Evolutionary conservation across 768 basidiomycete genomes (phyloP), one percentile per base, ranked within the genome.

Genomic region (Termitomyces sp.): DNA sequence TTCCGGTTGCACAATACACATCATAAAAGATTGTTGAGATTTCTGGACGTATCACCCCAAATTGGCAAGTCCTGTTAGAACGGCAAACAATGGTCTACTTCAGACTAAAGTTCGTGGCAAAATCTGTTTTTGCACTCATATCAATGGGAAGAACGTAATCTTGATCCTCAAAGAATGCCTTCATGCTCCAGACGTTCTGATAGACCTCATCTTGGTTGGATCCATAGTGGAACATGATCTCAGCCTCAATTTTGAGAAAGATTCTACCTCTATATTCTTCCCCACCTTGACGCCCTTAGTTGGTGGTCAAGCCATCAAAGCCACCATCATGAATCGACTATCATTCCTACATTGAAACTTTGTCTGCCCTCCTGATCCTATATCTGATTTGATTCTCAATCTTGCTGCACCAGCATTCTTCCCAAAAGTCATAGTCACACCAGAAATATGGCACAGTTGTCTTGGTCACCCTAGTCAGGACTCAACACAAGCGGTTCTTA

Each of bases 181-280:
- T 0, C 61, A 61, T 56, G 59, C 64, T 0, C 67, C 66, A 0
- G 57, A 61, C 36, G 62, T 60, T 0, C 62, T 64, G 0, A 56
- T 67, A 0, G 64, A 68, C 20, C 59, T 70, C 1, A 29, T 67
- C 0, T 68, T 63, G 0, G 58, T 68, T 18, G 61, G 65, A 15
- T 50, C 51, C 0, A 52, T 70, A 10, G 52, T 38, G 3, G 53
- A 65, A 11, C 35, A 58, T 41, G 33, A 36, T 18, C 23, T 58
- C 18, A 29, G 35, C 11, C 25, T 61, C 15, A 44, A 43, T 20
- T 61, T 58, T 33, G 35, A 53, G 20, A 38, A 49, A 18, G 18
- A 53, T 23, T 23, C 40, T 0, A 47, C 53, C 2, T 35, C 53
- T 23, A 50, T 60, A 16, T 22, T 23, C n/a, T 54, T 53, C n/a